phyloP scores from a whole-genome alignment of 768 basidiomycete genomes.

The Mycena vulgaris region DNA sequence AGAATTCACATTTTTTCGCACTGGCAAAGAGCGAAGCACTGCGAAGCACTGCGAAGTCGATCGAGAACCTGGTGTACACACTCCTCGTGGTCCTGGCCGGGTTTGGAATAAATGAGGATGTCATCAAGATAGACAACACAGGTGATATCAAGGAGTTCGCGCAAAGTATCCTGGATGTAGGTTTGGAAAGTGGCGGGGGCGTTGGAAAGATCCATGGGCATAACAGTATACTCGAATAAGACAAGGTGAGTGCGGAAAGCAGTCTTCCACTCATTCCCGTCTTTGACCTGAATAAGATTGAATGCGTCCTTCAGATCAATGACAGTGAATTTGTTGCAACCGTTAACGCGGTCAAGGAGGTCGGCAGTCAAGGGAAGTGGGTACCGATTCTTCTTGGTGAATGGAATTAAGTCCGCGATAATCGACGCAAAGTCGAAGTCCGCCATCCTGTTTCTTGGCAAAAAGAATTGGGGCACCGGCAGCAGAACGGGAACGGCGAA shows the following conservation, averaged over 20 bases:
- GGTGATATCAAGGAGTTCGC: conserved; percentile 1
- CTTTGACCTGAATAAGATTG: not conserved
- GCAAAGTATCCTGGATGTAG: conserved; percentile 8
- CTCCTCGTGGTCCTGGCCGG: not conserved
- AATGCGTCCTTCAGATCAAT: conserved; percentile 22
- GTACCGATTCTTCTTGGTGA: too few relatives aligned
- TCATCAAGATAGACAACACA: conserved; percentile 1
- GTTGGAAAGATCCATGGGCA: conserved; percentile 16
- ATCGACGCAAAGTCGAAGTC: too few relatives aligned
- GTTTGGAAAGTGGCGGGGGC: conserved; percentile 10
- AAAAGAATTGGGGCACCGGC: too few relatives aligned
- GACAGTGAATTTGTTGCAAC: conserved; percentile 44
- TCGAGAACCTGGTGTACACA: not conserved
- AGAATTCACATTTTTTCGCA: conserved; percentile 6
- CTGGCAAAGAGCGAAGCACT: conserved; percentile 3
- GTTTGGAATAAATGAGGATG: not conserved
- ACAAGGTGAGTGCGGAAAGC: conserved; percentile 54
- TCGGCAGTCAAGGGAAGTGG: too few relatives aligned
- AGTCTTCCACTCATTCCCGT: conserved; percentile 55
- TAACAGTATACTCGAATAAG: conserved; percentile 16
- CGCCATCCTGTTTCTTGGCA: too few relatives aligned
- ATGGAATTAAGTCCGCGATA: too few relatives aligned
- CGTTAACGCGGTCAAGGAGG: conserved; percentile 51
- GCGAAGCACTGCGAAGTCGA: too few relatives aligned
- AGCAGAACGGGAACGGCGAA: too few relatives aligned